Evolutionary conservation across 148 eudicot genomes (phyloP), one percentile per base, ranked within the genome.

Genomic region (Mesembryanthemum crystallinum): DNA sequence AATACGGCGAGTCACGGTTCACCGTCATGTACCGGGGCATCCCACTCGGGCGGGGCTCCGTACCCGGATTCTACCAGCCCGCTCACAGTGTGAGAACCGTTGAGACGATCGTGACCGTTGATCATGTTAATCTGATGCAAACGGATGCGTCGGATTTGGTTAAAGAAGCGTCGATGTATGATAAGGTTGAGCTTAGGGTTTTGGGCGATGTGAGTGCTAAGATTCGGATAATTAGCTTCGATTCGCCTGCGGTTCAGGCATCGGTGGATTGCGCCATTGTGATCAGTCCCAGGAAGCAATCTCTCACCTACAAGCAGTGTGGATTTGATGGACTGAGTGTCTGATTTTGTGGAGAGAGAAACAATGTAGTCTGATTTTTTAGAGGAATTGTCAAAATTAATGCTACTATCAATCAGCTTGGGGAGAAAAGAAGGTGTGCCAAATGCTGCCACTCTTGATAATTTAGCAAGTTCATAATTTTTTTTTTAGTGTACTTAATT

Each of bases 141-240:
- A 83, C 92, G 0, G 98, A 90, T 65, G 98, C 97, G 0, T 61
- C 89, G 0, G 93, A 92, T 76, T 77, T 94, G 81, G 61, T 94
- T 1, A 80, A 83, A 7, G 97, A 94, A 73, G 98, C 93, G 0
- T 57, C 85, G 58, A 25, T 92, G 69, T 84, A 94, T 68, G 98
- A 94, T 61, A 86, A 96, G 82, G 96, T 94, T 17, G 96, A 92
- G 37, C 79, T 94, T 18, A 83, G 92, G 88, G 87, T 94, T 24
- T 60, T 90, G 76, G 98, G 97, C 1, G 98, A 94, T 75, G 93
- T 92, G 32, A 87, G 93, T 18, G 98, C 97, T n/a, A 94, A 88
- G 83, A 88, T 94, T 82, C 88, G 96, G 79, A 82, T 92, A 25
- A 59, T 94, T 27, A 85, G 96, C 28, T 59, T 94, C 62, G 92